phyloP scores from a whole-genome alignment of 2,329 filamentous ascomycete species.

The Pestalotiopsis sp. region DNA sequence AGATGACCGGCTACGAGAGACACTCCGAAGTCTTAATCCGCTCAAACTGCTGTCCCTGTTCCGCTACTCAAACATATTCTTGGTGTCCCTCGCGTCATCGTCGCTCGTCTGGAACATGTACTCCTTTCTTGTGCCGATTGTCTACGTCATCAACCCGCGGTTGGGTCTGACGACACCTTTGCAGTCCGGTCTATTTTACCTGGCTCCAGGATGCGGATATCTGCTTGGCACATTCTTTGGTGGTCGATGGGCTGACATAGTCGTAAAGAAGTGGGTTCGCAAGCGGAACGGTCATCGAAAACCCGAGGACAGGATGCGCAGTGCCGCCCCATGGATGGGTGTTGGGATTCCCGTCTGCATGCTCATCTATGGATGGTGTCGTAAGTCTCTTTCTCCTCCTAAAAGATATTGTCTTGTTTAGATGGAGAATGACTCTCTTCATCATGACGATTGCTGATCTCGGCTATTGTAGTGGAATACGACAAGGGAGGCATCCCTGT shows the following conservation, averaged over 20 bases:
- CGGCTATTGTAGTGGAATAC: slow-evolving; percentile 43
- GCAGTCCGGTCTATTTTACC: slow-evolving; percentile 73
- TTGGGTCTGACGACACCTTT: slow-evolving; percentile 69
- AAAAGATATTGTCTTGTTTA: background rate
- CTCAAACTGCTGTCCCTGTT: slow-evolving; percentile 26
- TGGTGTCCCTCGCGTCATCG: slow-evolving; percentile 51
- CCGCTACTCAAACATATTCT: slow-evolving; percentile 21
- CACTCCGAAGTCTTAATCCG: slow-evolving; percentile 36
- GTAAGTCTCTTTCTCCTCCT: background rate
- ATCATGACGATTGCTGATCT: background rate
- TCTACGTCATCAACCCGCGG: slow-evolving; percentile 75
- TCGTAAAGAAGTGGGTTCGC: slow-evolving; percentile 65
- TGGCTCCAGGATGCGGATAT: slow-evolving; percentile 73
- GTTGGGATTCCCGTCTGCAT: slow-evolving; percentile 64
- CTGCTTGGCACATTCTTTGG: slow-evolving; percentile 70
- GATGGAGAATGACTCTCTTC: background rate
- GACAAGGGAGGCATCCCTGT: slow-evolving; percentile 54
- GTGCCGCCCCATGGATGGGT: slow-evolving; percentile 58
- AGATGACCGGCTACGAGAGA: slow-evolving; percentile 33
- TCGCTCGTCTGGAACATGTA: slow-evolving; percentile 56
- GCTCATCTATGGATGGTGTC: slow-evolving; percentile 67
- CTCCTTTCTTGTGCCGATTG: slow-evolving; percentile 65
- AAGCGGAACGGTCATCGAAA: slow-evolving; percentile 61
- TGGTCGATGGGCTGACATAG: slow-evolving; percentile 69
- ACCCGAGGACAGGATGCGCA: slow-evolving; percentile 69